Evolutionary conservation across 768 basidiomycete genomes (phyloP), one percentile per base, ranked within the genome.

Genomic region (Amanita muscaria): DNA sequence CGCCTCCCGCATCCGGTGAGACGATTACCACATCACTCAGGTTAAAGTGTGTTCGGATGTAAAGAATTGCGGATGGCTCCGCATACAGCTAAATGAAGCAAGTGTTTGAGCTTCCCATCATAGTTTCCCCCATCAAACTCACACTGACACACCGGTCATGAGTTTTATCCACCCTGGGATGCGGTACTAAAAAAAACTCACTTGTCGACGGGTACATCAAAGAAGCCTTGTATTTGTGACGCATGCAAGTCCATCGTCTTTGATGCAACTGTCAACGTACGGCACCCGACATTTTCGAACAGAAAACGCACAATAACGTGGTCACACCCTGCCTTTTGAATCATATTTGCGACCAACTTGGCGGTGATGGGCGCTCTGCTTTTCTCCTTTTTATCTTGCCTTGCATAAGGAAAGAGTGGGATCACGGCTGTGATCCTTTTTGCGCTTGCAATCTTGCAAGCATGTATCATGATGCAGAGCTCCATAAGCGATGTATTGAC

Each of bases 241-340:
- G 96, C 96, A 60, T 99, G 94, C 48, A 98, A 71, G 67, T 99
- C 96, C 91, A 98, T 96, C 7, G 94, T 98, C 90, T 93, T n/a
- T 43, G 33, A 41, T 58, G 29, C 45, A 47, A 33, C 45, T 32
- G 34, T 36, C 30, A 47, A 21, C 34, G n/a, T n/a, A n/a, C n/a
- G n/a, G n/a, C n/a, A n/a, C n/a, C n/a, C n/a, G n/a, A 42, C 19
- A 14, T 48, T 21, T 12, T 18, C 10, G n/a, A 39, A 11, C 12
- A 41, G 48, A 24, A 30, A 34, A 74, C 88, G 65, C 61, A 93
- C 90, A 49, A 98, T 94, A 59, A 98, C 84, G 71, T 98, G 96
- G 69, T 97, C 93, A 61, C 91, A 86, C 40, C 96, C 82, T 51
- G 91, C 76, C 64, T 78, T 86, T 63, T 84, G 88, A 49, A 98